These are phyloP conservation scores for Tetrastigma voinierianum DNA, from an alignment of 164 flowering plant genomes.

Conservation along the genomic window DNA sequence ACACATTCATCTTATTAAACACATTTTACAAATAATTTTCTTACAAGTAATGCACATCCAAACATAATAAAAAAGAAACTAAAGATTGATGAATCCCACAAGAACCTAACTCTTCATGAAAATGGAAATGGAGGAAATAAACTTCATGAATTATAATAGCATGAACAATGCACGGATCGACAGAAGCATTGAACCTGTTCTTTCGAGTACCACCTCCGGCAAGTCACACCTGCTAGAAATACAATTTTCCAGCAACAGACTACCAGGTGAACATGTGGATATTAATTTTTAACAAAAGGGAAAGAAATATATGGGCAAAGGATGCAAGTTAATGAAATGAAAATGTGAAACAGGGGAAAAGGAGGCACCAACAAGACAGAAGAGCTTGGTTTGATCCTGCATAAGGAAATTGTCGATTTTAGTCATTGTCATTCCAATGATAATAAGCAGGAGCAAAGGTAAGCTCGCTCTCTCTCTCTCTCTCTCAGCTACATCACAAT, in stretches of 20 bases:
- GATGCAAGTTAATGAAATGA: constrained; percentile 1
- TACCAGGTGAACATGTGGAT: constrained; percentile 51
- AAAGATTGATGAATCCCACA: constrained; percentile 1
- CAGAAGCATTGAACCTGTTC: constrained; percentile 12
- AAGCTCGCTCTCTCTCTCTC: no score
- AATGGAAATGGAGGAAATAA: constrained; percentile 2
- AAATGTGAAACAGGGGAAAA: constrained; percentile 9
- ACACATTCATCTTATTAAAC: neutral
- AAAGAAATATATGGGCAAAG: neutral
- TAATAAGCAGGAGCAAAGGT: constrained; percentile 1
- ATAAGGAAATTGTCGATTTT: constrained; percentile 5
- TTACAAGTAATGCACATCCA: constrained; percentile 10
- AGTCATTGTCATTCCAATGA: constrained; percentile 5
- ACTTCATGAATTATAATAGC: constrained; percentile 13
- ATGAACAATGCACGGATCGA: constrained; percentile 3
- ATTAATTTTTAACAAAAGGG: constrained; percentile 9
- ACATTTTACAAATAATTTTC: constrained; percentile 12
- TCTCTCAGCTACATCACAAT: neutral
- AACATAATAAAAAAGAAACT: constrained; percentile 1
- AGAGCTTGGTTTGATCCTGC: constrained; percentile 10
- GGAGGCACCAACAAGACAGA: constrained; percentile 12
- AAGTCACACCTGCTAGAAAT: constrained; percentile 28
- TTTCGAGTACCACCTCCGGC: constrained; percentile 53
- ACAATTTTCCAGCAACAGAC: constrained; percentile 23
- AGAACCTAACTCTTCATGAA: neutral